Evolutionary conservation across 768 basidiomycete species (phyloP).

Genomic region (Russula emetica): DNA sequence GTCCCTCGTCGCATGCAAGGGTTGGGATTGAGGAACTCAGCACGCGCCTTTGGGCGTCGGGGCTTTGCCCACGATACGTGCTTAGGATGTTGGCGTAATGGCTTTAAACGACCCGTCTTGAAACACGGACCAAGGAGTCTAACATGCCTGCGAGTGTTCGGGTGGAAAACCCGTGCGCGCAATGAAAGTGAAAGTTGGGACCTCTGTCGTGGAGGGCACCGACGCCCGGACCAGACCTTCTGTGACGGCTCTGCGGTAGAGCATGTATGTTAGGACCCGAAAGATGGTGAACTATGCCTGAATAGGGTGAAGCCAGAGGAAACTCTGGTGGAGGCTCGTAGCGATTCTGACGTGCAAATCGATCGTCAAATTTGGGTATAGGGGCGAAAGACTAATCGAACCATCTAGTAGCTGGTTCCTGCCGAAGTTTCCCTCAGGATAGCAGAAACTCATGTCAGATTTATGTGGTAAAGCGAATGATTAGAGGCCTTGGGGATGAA

Average conservation of each 20-base stretch:
- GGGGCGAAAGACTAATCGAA: constrained; percentile 96
- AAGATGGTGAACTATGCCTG: constrained; percentile 89
- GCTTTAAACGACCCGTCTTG: too few relatives aligned
- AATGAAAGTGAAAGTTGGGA: too few relatives aligned
- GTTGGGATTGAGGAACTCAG: too few relatives aligned
- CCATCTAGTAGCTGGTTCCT: constrained; percentile 92
- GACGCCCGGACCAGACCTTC: constrained; percentile 71
- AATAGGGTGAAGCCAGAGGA: constrained; percentile 91
- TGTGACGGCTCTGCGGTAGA: constrained; percentile 74
- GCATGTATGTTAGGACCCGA: constrained; percentile 84
- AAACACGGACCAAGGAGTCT: too few relatives aligned
- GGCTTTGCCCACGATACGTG: too few relatives aligned
- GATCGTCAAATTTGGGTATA: constrained; percentile 94
- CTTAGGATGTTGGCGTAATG: too few relatives aligned
- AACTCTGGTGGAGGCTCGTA: constrained; percentile 95
- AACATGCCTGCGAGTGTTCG: too few relatives aligned
- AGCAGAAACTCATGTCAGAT: constrained; percentile 57
- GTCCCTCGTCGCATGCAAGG: too few relatives aligned
- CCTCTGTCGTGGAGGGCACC: constrained; percentile 63
- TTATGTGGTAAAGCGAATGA: constrained; percentile 79
- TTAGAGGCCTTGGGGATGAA: constrained; percentile 42
- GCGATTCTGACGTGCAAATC: constrained; percentile 96
- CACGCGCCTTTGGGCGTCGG: too few relatives aligned
- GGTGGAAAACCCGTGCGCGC: too few relatives aligned
- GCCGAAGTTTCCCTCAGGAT: constrained; percentile 84